Conservation (phyloP, 2,329 filamentous ascomycete species). For the Aspergillus felis region DNA sequence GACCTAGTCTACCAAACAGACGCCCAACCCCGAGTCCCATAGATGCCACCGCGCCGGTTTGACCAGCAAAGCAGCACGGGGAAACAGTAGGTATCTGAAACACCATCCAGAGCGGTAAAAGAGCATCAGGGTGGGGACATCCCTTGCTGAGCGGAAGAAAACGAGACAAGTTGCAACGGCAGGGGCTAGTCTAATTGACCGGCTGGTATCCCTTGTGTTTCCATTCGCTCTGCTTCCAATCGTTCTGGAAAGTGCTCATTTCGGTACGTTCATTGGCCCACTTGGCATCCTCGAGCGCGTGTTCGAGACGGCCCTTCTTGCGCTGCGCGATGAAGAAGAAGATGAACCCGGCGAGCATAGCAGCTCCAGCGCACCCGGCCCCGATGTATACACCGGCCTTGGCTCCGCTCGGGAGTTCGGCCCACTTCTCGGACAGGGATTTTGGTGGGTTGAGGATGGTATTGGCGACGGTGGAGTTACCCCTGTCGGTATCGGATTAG, state of each 20-base stretch:
- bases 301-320: conserved; percentile 47
- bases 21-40: not conserved
- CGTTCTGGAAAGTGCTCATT: conserved; percentile 35
- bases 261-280: conserved; percentile 40
- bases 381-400: conserved; percentile 47
- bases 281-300: conserved; percentile 44
- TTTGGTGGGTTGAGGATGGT: conserved; percentile 36
- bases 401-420: conserved; percentile 41
- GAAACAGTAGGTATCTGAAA: not conserved
- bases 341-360: conserved; percentile 33
- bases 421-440: conserved; percentile 40
- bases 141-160: not conserved
- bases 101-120: not conserved
- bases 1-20: not conserved
- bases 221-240: conserved; percentile 38
- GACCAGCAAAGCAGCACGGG: not conserved
- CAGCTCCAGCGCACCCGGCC: conserved; percentile 30
- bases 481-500: conserved; percentile 46
- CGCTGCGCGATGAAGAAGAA: conserved; percentile 51
- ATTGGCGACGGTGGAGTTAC: conserved; percentile 54
- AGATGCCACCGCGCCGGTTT: too few relatives aligned
- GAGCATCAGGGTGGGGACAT: not conserved
- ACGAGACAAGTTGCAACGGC: not conserved
- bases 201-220: conserved; percentile 26
- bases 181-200: conserved; percentile 17